Evolutionary conservation across 208 protist species (phyloP).

Genomic region (Plasmodiophora brassicae): DNA sequence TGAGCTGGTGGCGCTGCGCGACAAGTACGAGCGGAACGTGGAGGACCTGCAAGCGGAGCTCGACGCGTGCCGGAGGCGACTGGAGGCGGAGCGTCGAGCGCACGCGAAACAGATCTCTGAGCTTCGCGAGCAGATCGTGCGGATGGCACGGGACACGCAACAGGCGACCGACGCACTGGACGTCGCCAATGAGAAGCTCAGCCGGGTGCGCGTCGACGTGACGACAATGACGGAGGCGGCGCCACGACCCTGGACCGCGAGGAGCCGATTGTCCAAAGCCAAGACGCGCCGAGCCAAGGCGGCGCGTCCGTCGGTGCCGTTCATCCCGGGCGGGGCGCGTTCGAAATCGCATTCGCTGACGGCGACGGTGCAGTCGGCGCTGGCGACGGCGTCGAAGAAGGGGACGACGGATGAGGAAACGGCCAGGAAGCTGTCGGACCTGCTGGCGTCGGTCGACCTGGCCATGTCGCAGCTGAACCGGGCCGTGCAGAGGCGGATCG

Average conservation of each 20-base stretch:
- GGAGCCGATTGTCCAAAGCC: not conserved
- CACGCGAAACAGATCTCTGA: not conserved
- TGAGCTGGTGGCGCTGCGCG: not conserved
- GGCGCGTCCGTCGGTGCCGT: not conserved
- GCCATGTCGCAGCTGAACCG: no score
- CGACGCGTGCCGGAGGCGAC: not conserved
- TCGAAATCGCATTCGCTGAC: not conserved
- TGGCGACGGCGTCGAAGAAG: no score
- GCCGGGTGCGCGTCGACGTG: not conserved
- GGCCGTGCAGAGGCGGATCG: no score
- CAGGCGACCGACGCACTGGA: not conserved
- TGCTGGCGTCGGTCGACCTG: no score
- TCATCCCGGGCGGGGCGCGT: not conserved
- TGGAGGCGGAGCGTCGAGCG: not conserved
- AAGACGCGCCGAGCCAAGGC: not conserved
- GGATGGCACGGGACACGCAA: not conserved
- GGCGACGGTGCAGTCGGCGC: not conserved
- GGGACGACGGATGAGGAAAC: no score
- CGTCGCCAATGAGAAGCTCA: not conserved
- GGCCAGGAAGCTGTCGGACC: no score
- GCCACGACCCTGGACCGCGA: not conserved
- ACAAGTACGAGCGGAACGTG: not conserved
- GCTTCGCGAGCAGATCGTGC: not conserved
- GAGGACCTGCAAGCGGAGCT: not conserved
- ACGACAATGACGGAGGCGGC: not conserved